Base-by-base conservation (phyloP, 148 eudicot species). In the Rhododendron mucronatum region DNA sequence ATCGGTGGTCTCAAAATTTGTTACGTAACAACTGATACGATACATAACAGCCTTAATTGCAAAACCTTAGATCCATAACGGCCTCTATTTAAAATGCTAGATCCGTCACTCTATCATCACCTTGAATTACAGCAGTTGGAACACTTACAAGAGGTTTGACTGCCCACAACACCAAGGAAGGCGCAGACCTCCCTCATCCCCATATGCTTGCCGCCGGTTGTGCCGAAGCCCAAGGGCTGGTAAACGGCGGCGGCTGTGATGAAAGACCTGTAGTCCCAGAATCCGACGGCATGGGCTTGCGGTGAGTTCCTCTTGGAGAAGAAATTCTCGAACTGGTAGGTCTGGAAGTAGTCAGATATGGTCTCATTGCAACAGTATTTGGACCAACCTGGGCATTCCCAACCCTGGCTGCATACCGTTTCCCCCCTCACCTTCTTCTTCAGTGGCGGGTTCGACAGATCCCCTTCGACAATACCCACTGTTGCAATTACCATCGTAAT, bases 141-240 rank as follows among this genome's bases (percentile, higher is more conserved):
- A 55, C 11, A 88, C 92, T 89, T 90, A 97, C 99, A 97, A 21
- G 98, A 91, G 59, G 99, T 97, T 50, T 93, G 91, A 90, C 93
- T 91, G 82, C 99, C 99, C 84, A 97, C 98, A 85, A 93, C 95
- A 59, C 93, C 96, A 16, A 97, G 90, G 74, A 97, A 97, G 16
- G 99, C 98, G 30, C 96, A 93, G 21, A 95, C 59, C 82, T 97
- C 98, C 90, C 83, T 85, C 98, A 90, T 91, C 57, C 88, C 91
- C 92, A 86, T 87, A 1, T 80, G 83, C 88, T 93, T 92, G 14
- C 93, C 93, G 21, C 96, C 99, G 26, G 95, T 90, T 50, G 99
- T 97, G 13, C 98, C 97, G 33, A 97, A 97, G 1, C 99, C 99
- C 0, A 81, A 83, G 37, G 92, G 98, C 91, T 95, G 91, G 76